phyloP scores from a whole-genome alignment of 257 asterid genomes.

The Fraxinus excelsior region DNA sequence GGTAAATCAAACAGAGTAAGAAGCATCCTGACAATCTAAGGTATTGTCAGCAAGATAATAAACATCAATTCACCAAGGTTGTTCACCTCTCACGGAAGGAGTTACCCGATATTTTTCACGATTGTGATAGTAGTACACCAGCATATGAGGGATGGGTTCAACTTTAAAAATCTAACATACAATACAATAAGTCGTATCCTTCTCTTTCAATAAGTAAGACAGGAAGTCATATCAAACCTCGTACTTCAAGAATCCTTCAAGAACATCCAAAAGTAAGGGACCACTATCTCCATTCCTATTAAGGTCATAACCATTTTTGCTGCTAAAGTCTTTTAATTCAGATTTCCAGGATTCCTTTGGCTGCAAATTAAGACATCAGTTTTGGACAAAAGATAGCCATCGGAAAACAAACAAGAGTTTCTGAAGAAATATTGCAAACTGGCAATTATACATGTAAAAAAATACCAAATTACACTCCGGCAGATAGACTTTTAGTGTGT shows the following conservation, averaged over 20 bases:
- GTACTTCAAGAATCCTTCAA: constrained; percentile 96
- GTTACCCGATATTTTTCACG: not conserved
- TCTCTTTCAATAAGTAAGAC: constrained; percentile 30
- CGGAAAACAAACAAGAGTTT: constrained; percentile 5
- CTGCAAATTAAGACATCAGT: constrained; percentile 40
- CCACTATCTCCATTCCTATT: constrained; percentile 90
- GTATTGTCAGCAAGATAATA: not conserved
- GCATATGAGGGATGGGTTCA: constrained; percentile 45
- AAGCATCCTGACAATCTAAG: not conserved
- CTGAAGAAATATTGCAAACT: constrained; percentile 14
- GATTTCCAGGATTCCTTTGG: constrained; percentile 72
- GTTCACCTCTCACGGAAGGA: not conserved
- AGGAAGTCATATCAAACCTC: constrained; percentile 60
- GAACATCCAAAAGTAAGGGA: constrained; percentile 96
- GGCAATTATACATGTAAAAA: constrained; percentile 14
- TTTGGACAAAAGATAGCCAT: constrained; percentile 9
- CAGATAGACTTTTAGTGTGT: constrained; percentile 75
- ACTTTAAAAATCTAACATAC: constrained; percentile 20
- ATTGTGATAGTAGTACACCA: constrained; percentile 31
- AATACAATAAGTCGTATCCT: constrained; percentile 35
- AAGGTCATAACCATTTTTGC: constrained; percentile 88
- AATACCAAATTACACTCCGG: constrained; percentile 90
- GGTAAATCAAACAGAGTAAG: not conserved
- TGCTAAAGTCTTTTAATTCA: constrained; percentile 79
- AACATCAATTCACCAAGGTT: not conserved